Evolutionary conservation across 2,329 filamentous ascomycete species (phyloP), one percentile per base, ranked within the genome.

Genomic region (Trichoderma sp.): DNA sequence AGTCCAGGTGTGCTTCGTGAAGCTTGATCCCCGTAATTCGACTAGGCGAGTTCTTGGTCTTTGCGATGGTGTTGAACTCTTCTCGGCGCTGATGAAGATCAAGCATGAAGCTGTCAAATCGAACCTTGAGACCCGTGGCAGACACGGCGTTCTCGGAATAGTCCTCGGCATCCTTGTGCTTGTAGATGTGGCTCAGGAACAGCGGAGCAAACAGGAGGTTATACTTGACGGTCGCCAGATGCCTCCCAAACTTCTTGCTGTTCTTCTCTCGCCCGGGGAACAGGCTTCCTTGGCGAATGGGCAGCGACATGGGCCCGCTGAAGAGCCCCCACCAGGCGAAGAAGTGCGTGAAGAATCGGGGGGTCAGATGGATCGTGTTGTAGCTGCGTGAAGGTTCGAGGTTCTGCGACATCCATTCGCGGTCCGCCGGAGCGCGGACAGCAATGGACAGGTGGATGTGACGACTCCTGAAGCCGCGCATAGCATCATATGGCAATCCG

Each of bases 161-260:
- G 67, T 97, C 93, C 73, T 97, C 94, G 0, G 88, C 88, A 73
- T 99, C 95, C 75, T 97, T 97, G 80, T 99, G 95, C 77, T 97
- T 98, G 80, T 99, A 99, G 39, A 99, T 93, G 72, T 99, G 95
- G 71, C 93, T 96, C 68, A 99, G 86, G 76, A 96, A 99, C 2
- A 99, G 80, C 0, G 95, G 95, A 2, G 95, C 96, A 17, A 99
- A 82, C 3, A 98, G 83, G 24, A 99, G 80, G 68, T 94, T 97
- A 79, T 98, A 98, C 81, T 99, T 99, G 81, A 99, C 93, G 9
- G 96, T 99, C n/a, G 93, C 94, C 67, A 99, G 81, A 77, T 99
- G 96, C 57, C 95, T 87, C 15, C 94, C 94, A 75, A 99, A 99
- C 75, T 99, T 99, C 80, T 99, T 99, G 82, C 92, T 97, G 52